These are phyloP conservation scores for Aphanoascus verrucosus DNA, from an alignment of 2,329 filamentous ascomycete genomes.

Conservation along the genomic window DNA sequence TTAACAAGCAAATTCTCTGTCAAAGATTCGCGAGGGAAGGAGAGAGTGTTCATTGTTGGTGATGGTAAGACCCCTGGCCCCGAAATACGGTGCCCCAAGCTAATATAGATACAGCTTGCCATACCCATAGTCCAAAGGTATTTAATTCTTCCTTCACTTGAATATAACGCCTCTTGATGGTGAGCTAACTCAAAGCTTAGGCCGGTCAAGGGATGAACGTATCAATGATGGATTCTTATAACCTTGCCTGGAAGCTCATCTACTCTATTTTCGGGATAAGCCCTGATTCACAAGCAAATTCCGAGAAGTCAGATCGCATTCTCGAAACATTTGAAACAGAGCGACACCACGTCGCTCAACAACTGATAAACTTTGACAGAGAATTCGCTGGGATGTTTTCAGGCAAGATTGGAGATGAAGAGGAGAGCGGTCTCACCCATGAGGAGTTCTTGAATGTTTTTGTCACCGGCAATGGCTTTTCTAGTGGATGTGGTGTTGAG, in stretches of 20 bases:
- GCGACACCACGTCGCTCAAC: slow-evolving; percentile 28
- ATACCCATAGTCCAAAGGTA: slow-evolving; percentile 63
- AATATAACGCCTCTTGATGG: not conserved
- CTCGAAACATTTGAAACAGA: slow-evolving; percentile 32
- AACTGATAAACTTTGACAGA: slow-evolving; percentile 33
- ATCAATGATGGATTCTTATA: slow-evolving; percentile 51
- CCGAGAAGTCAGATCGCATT: slow-evolving; percentile 18
- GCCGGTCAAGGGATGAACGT: slow-evolving; percentile 64
- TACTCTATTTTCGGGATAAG: slow-evolving; percentile 30
- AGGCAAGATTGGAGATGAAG: slow-evolving; percentile 26
- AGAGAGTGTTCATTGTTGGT: slow-evolving; percentile 62
- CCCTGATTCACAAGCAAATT: slow-evolving; percentile 14
- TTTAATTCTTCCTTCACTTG: not conserved
- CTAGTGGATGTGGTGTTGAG: slow-evolving; percentile 32
- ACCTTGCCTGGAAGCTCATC: slow-evolving; percentile 34
- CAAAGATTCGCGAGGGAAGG: slow-evolving; percentile 56
- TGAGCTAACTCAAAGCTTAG: slow-evolving; percentile 18
- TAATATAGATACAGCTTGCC: slow-evolving; percentile 44
- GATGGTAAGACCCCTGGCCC: slow-evolving; percentile 37
- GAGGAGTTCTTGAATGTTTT: slow-evolving; percentile 30
- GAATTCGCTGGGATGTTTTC: slow-evolving; percentile 33
- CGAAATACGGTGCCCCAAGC: not conserved
- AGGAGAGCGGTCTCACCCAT: slow-evolving; percentile 23
- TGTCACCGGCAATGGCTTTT: slow-evolving; percentile 30
- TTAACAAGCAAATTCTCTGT: slow-evolving; percentile 50